Conservation (phyloP, 805 yeast species). For the Candida golubevii region DNA sequence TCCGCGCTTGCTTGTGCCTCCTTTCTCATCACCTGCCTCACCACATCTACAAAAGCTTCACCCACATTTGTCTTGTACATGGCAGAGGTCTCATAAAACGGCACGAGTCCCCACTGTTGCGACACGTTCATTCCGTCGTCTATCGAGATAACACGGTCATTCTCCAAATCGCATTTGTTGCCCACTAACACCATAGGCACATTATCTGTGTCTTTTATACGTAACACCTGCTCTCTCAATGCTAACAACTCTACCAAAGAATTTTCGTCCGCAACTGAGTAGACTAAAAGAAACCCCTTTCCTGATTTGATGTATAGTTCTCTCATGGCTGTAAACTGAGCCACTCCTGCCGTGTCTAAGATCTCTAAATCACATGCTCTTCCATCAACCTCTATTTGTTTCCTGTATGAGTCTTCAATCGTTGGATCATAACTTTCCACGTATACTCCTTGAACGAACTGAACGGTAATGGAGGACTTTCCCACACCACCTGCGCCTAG, state of each 20-base stretch:
- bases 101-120: slow-evolving; percentile 82
- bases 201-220: slow-evolving; percentile 69
- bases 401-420: slow-evolving; percentile 91
- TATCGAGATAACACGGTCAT: slow-evolving; percentile 69
- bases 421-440: slow-evolving; percentile 95
- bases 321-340: slow-evolving; percentile 94
- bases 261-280: slow-evolving; percentile 56
- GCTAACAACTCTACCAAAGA: slow-evolving; percentile 75
- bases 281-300: slow-evolving; percentile 61
- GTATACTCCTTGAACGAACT: slow-evolving; percentile 85
- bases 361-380: slow-evolving; percentile 78
- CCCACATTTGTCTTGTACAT: slow-evolving; percentile 84
- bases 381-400: slow-evolving; percentile 84
- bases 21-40: slow-evolving; percentile 81
- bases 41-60: slow-evolving; percentile 84
- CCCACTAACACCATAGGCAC: slow-evolving; percentile 92
- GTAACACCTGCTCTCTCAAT: slow-evolving; percentile 75
- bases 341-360: slow-evolving; percentile 60
- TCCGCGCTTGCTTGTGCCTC: slow-evolving; percentile 49
- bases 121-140: slow-evolving; percentile 83
- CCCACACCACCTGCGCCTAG: slow-evolving; percentile 98
- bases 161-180: slow-evolving; percentile 80
- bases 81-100: slow-evolving; percentile 93
- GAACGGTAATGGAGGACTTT: slow-evolving; percentile 88
- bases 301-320: slow-evolving; percentile 85